phyloP scores from a whole-genome alignment of 2,329 filamentous ascomycete species.

The Balansia obtecta region DNA sequence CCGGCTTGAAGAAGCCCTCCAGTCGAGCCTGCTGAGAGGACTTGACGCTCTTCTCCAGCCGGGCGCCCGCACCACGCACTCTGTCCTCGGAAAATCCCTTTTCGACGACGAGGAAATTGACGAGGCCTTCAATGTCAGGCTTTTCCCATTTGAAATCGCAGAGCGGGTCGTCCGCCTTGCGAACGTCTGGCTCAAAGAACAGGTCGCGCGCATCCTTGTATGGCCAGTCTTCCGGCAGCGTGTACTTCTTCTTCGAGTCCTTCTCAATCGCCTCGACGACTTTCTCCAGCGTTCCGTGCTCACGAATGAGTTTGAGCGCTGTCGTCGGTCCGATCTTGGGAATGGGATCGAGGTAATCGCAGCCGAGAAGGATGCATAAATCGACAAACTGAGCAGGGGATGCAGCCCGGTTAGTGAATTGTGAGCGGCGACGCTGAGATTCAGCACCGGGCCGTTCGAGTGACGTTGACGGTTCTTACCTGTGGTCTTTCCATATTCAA shows the following conservation, averaged over 20 bases:
- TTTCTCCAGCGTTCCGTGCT: constrained; percentile 77
- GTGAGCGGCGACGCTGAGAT: no score
- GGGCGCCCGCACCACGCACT: constrained; percentile 64
- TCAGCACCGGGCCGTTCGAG: background rate
- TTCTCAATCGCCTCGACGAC: constrained; percentile 71
- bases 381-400: constrained; percentile 68
- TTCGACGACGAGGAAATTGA: constrained; percentile 81
- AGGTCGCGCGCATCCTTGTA: constrained; percentile 83
- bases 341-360: constrained; percentile 93
- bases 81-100: constrained; percentile 97
- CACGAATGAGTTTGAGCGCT: constrained; percentile 85
- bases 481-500: constrained; percentile 78
- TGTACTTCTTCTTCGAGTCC: constrained; percentile 67
- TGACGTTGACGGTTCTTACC: constrained; percentile 32
- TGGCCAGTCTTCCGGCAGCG: constrained; percentile 91
- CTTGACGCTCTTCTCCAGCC: constrained; percentile 84
- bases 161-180: constrained; percentile 65
- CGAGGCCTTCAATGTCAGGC: constrained; percentile 78
- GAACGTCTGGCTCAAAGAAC: constrained; percentile 86
- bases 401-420: constrained; percentile 6
- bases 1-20: constrained; percentile 92
- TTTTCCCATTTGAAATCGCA: constrained; percentile 98
- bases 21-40: constrained; percentile 79
- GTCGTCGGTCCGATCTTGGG: constrained; percentile 89
- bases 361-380: constrained; percentile 92